Base-by-base conservation (phyloP, 257 asterid species). In the Rubia yunnanensis region DNA sequence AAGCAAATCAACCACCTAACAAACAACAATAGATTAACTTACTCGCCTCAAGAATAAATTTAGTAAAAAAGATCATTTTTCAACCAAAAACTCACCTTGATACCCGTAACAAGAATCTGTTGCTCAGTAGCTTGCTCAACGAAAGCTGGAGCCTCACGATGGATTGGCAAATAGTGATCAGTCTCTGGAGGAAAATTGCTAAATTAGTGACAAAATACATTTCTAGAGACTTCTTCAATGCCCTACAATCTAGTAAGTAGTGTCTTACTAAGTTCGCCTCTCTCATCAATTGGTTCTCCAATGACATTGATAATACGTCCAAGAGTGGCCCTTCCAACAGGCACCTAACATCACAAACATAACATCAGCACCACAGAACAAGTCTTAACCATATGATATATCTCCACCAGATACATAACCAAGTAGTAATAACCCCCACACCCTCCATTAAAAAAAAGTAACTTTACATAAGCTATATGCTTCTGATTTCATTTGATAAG, bases 71-170 rank as follows among this genome's bases (percentile, higher is more conserved):
- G 27, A 10, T 38, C 56, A 4, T 23, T 20, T n/a, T 56, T 9
- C 32, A 14, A 3, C 20, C 6, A 7, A 24, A 27, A 26, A 48
- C 44, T 70, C 83, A 89, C 98, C 98, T 92, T 92, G 77, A 92
- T 92, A 77, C 98, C 98, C 63, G 98, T 92, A 34, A 85, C 98
- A 23, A 92, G 98, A 77, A 89, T 92, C 77, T 92, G 79, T 70
- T 92, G 98, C 64, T 89, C 98, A 24, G 98, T 92, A 32, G 98
- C 94, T 77, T 92, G 98, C 79, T 92, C 98, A 60, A 89, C 95
- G 59, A 92, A 92, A 64, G 91, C 71, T 58, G 98, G 98, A 77
- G 98, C 96, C 81, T 92, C 98, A 14, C 98, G 95, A 64, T 92
- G 96, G 76, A 92, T 92, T 66, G 98, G 96, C 69, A 92, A 72